A percentile compares a stretch with the other conserved stretches of the same genome.
Evolutionary conservation across 1,284 basidiomycete species (phyloP).

Genomic region (Cutaneotrichosporon sp.): DNA sequence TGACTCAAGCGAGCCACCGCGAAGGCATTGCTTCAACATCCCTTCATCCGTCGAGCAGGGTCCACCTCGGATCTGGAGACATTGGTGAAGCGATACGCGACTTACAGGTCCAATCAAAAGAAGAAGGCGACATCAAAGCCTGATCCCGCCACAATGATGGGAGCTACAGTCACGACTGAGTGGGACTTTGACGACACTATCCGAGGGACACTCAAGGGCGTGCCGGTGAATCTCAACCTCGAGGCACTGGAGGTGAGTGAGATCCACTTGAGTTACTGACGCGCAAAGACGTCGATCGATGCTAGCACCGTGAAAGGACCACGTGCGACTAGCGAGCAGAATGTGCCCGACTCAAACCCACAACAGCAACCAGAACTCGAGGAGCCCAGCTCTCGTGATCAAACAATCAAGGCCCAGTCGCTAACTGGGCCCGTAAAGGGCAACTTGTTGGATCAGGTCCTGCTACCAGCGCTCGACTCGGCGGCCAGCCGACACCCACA

Average conservation of each 20-base stretch:
- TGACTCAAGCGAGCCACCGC: constrained; percentile 73
- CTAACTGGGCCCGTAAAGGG: background rate
- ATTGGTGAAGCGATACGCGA: constrained; percentile 76
- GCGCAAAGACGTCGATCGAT: background rate
- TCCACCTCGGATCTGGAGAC: constrained; percentile 79
- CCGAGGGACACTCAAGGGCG: constrained; percentile 64
- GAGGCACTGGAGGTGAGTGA: constrained; percentile 56
- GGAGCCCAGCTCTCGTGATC: background rate
- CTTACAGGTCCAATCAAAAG: constrained; percentile 58
- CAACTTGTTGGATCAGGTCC: background rate
- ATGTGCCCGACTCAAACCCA: background rate
- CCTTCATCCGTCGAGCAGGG: constrained; percentile 80
- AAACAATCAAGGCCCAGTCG: background rate
- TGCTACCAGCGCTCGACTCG: background rate
- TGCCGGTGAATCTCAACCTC: constrained; percentile 57
- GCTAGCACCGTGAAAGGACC: background rate
- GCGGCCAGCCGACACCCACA: background rate
- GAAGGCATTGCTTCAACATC: constrained; percentile 85
- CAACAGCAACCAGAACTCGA: background rate
- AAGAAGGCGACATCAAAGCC: constrained; percentile 52
- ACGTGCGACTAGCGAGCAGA: background rate
- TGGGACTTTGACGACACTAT: constrained; percentile 81
- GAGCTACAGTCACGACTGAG: constrained; percentile 71
- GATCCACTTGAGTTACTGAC: background rate
- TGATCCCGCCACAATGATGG: constrained; percentile 29